phyloP scores from a whole-genome alignment of 495 filamentous ascomycete genomes.

The Xylaria scruposa region DNA sequence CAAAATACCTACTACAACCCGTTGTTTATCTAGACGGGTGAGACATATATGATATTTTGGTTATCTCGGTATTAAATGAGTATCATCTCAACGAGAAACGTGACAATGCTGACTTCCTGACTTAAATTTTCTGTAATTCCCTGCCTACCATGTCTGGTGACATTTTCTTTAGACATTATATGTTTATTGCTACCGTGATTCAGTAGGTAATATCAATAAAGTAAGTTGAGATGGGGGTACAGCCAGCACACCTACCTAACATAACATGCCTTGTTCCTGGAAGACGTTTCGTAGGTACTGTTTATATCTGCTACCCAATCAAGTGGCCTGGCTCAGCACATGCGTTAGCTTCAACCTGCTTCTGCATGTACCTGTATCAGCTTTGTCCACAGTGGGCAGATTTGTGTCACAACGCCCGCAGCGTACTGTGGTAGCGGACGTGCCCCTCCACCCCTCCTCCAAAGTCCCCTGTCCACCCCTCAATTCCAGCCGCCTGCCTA shows the following conservation, averaged over 20 bases:
- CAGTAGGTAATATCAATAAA: background rate
- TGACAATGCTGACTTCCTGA: background rate
- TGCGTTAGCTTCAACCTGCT: slow-evolving; percentile 5
- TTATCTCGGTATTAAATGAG: too few relatives aligned
- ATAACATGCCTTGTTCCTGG: background rate
- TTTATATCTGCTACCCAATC: background rate
- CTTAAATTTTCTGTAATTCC: background rate
- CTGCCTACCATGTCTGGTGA: too few relatives aligned
- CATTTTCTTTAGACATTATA: background rate
- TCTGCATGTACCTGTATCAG: slow-evolving; percentile 2
- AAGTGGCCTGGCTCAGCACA: slow-evolving; percentile 6
- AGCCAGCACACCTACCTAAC: background rate
- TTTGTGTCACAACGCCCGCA: background rate
- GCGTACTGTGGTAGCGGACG: slow-evolving; percentile 1
- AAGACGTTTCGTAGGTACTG: slow-evolving; percentile 1
- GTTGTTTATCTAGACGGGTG: background rate
- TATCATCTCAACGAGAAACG: background rate
- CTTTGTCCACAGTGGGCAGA: background rate
- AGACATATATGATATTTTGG: background rate
- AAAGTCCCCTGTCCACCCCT: slow-evolving; percentile 5
- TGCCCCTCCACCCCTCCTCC: slow-evolving; percentile 9
- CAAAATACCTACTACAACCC: background rate
- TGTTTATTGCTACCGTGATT: background rate
- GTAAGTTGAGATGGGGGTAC: background rate
- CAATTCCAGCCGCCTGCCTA: slow-evolving; percentile 9